phyloP scores from a whole-genome alignment of 2,329 filamentous ascomycete genomes.

The Cordyceps cateniannulata region DNA sequence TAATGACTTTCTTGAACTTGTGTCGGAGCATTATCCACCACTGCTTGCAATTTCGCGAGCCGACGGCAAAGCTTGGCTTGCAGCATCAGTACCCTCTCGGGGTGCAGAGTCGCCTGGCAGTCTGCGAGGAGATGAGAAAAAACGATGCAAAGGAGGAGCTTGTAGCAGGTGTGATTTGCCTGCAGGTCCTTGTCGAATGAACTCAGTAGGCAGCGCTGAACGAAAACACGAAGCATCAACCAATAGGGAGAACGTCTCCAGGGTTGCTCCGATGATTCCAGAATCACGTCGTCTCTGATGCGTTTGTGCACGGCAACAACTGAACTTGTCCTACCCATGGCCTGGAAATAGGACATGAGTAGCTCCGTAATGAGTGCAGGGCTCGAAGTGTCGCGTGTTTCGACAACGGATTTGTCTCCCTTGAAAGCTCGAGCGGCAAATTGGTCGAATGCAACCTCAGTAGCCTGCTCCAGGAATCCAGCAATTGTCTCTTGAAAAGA shows the following conservation, averaged over 20 bases:
- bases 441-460: constrained; percentile 42
- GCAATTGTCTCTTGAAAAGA: constrained; percentile 43
- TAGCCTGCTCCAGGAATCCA: constrained; percentile 49
- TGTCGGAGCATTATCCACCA: neutral
- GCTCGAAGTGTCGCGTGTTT: constrained; percentile 50
- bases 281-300: constrained; percentile 56
- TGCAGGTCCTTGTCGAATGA: constrained; percentile 15
- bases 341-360: constrained; percentile 54
- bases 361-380: constrained; percentile 54
- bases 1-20: neutral
- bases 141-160: constrained; percentile 46
- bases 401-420: constrained; percentile 38
- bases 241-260: constrained; percentile 60
- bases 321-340: constrained; percentile 35
- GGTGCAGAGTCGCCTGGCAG: constrained; percentile 11
- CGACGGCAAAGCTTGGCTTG: constrained; percentile 49
- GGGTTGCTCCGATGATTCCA: constrained; percentile 39
- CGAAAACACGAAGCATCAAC: constrained; percentile 53
- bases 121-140: constrained; percentile 41
- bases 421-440: constrained; percentile 50
- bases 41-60: constrained; percentile 48
- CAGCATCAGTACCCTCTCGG: constrained; percentile 18
- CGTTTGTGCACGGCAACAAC: constrained; percentile 44
- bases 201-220: constrained; percentile 44
- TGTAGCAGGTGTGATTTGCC: constrained; percentile 46